These are phyloP conservation scores for Xylaria flabelliformis DNA, from an alignment of 495 filamentous ascomycete genomes.

Conservation along the genomic window DNA sequence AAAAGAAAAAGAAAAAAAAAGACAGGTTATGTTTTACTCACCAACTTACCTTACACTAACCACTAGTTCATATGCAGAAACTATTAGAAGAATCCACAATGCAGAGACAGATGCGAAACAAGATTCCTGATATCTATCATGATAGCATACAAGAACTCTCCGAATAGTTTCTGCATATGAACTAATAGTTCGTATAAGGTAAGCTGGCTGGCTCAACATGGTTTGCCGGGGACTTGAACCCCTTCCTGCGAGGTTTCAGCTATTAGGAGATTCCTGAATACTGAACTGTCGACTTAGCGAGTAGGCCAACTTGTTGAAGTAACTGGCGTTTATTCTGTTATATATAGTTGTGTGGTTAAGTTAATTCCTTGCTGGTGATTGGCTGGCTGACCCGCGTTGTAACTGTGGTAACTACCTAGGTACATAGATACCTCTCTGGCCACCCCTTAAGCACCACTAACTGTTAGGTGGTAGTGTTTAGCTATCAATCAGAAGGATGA, in stretches of 20 bases:
- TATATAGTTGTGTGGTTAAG: neutral
- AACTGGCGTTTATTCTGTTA: neutral
- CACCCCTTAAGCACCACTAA: neutral
- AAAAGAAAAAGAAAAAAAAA: too few species aligned
- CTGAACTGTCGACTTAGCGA: slow-evolving; percentile 1
- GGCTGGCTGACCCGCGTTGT: neutral
- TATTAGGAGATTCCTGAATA: slow-evolving; percentile 3
- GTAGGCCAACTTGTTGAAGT: slow-evolving; percentile 11
- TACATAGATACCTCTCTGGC: neutral
- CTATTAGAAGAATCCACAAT: too few species aligned
- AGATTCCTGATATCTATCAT: too few species aligned
- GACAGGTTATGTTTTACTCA: too few species aligned
- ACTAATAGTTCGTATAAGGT: neutral
- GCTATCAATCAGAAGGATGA: too few species aligned
- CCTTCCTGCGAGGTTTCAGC: slow-evolving; percentile 10
- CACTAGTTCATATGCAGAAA: too few species aligned
- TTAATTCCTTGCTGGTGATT: neutral
- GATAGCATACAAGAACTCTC: neutral
- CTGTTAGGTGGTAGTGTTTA: too few species aligned
- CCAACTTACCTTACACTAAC: too few species aligned
- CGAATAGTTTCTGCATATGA: neutral
- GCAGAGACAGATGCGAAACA: too few species aligned
- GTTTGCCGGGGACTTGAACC: neutral
- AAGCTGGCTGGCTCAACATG: too few species aligned
- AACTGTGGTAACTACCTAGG: neutral